A percentile compares a stretch with the other conserved stretches of the same genome.
Conservation (phyloP, 106 monocot species). For the Dioscorea dumetorum region DNA sequence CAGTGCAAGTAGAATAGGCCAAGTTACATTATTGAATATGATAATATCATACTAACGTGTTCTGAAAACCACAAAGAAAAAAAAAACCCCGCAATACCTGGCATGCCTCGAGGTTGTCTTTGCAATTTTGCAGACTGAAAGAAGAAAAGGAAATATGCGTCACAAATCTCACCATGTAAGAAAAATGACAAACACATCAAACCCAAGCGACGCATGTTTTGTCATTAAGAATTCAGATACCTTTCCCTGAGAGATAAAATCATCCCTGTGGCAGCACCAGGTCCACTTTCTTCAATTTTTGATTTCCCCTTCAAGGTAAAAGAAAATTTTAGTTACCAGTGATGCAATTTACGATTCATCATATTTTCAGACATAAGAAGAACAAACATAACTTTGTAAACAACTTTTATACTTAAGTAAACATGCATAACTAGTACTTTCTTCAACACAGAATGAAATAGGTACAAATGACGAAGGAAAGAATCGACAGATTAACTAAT, state of each 20-base stretch:
- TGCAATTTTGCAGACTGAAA: slow-evolving; percentile 73
- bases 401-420: not conserved
- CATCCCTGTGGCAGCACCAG: slow-evolving; percentile 93
- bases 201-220: too few species aligned
- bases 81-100: slow-evolving; percentile 43
- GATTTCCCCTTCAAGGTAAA: slow-evolving; percentile 44
- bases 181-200: too few species aligned
- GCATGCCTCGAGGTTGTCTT: slow-evolving; percentile 66
- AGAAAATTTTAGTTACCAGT: not conserved
- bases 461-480: too few species aligned
- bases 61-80: not conserved
- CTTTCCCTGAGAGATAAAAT: slow-evolving; percentile 98
- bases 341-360: not conserved
- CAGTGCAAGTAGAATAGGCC: too few species aligned
- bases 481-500: not conserved
- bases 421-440: not conserved
- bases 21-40: too few species aligned
- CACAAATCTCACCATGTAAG: too few species aligned
- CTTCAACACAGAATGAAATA: not conserved
- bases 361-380: too few species aligned
- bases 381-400: too few species aligned
- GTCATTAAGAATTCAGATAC: slow-evolving; percentile 20
- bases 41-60: too few species aligned
- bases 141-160: not conserved
- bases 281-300: slow-evolving; percentile 80